These are phyloP conservation scores for Neodidymelliopsis sp. DNA, from an alignment of 2,329 filamentous ascomycete species.

Conservation along the genomic window DNA sequence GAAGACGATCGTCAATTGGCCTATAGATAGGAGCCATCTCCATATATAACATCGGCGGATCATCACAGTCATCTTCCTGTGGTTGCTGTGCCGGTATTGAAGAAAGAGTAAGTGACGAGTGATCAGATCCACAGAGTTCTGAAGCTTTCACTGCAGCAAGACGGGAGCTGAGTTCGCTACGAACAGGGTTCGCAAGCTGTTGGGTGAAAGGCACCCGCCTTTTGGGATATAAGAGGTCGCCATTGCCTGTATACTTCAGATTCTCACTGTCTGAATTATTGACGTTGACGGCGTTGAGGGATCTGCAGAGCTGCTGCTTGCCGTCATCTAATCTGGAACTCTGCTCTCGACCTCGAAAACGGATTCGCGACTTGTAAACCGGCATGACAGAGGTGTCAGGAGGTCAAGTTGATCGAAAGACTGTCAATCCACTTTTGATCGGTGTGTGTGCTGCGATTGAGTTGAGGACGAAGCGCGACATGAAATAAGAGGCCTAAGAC, in stretches of 20 bases:
- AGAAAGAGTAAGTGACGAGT: neutral
- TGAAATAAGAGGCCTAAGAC: no score
- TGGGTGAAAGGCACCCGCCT: conserved; percentile 5
- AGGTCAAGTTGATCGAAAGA: neutral
- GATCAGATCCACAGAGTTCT: neutral
- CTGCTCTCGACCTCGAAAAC: neutral
- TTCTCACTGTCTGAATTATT: no score
- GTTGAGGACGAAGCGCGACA: neutral
- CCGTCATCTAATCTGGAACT: neutral
- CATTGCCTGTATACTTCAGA: neutral
- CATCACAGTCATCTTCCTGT: neutral
- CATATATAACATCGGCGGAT: neutral
- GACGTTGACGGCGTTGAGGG: neutral
- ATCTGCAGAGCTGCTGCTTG: neutral
- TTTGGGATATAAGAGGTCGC: conserved; percentile 3
- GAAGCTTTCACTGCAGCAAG: neutral
- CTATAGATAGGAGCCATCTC: neutral
- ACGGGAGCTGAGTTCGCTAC: conserved; percentile 4
- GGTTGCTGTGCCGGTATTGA: neutral
- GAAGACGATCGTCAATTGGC: neutral
- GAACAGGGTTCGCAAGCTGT: neutral
- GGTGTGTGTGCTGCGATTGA: no score
- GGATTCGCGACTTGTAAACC: neutral
- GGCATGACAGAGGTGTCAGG: neutral
- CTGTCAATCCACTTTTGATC: no score